Percentiles rank a stretch among this genome's conserved stretches.
These are phyloP conservation scores for Anthoceros angustus DNA, from an alignment of 225 moss, liverwort and hornwort species.

Conservation along the genomic window DNA sequence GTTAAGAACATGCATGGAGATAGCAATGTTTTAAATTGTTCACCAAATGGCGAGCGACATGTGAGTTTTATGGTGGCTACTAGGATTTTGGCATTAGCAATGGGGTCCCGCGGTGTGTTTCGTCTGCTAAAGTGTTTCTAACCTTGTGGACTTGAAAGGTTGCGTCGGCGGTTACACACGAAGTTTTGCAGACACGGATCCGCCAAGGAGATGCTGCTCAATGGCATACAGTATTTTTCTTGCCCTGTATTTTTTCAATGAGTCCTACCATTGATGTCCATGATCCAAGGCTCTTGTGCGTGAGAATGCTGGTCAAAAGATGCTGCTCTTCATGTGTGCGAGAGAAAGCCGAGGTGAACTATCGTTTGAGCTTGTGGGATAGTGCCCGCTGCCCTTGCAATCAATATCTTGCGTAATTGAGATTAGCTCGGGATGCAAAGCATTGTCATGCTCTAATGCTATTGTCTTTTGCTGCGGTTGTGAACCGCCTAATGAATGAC, in stretches of 20 bases:
- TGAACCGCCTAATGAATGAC: conserved; percentile 91
- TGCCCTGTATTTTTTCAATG: neutral
- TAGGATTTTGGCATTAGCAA: neutral
- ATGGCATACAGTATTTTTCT: conserved; percentile 75
- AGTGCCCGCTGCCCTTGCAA: neutral
- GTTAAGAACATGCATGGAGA: conserved; percentile 86
- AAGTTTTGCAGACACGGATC: too few species aligned
- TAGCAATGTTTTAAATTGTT: conserved; percentile 69
- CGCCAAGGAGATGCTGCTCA: too few species aligned
- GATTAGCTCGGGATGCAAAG: neutral
- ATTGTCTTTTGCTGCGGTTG: conserved; percentile 33
- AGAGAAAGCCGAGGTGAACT: too few species aligned
- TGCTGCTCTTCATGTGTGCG: too few species aligned
- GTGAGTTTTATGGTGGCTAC: conserved; percentile 19
- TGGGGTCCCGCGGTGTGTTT: neutral
- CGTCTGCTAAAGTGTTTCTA: neutral
- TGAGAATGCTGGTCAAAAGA: too few species aligned
- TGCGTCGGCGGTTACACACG: conserved; percentile 85
- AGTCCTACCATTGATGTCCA: too few species aligned
- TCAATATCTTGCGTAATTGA: neutral
- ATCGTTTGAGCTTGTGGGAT: too few species aligned
- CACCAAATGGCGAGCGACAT: conserved; percentile 54
- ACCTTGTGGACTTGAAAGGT: conserved; percentile 16
- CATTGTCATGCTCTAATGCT: neutral
- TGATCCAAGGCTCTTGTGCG: too few species aligned